Percentiles rank a stretch among this genome's conserved stretches.
These are phyloP conservation scores for Endocalyx cinctus DNA, from an alignment of 2,329 filamentous ascomycete genomes.

Conservation along the genomic window DNA sequence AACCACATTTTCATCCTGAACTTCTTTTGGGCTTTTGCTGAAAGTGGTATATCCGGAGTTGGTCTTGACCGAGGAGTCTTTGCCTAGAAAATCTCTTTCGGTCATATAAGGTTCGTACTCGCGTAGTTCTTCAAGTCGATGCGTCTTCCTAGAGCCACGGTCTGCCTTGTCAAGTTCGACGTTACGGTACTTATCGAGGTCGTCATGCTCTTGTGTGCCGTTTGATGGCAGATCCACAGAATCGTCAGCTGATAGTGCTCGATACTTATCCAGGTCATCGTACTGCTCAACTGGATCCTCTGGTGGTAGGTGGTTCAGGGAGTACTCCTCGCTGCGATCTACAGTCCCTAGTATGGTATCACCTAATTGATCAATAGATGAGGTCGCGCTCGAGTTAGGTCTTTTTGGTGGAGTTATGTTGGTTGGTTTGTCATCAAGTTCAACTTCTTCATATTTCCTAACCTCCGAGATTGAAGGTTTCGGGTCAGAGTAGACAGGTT, in stretches of 20 bases:
- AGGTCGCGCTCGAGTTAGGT: slow-evolving; percentile 4
- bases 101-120: slow-evolving; percentile 33
- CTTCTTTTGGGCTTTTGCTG: slow-evolving; percentile 26
- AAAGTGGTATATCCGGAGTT: slow-evolving; percentile 32
- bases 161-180: slow-evolving; percentile 23
- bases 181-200: slow-evolving; percentile 32
- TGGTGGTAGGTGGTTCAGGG: slow-evolving; percentile 25
- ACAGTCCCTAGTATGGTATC: too few species aligned
- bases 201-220: slow-evolving; percentile 26
- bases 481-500: slow-evolving; percentile 28
- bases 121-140: slow-evolving; percentile 31
- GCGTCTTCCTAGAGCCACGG: too few species aligned
- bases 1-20: slow-evolving; percentile 6
- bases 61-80: too few species aligned
- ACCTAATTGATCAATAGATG: too few species aligned
- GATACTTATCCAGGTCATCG: slow-evolving; percentile 23
- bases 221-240: slow-evolving; percentile 10
- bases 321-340: slow-evolving; percentile 26
- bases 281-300: slow-evolving; percentile 25
- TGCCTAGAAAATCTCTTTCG: slow-evolving; percentile 26
- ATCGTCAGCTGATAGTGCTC: slow-evolving; percentile 17
- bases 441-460: slow-evolving; percentile 27
- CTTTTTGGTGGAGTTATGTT: slow-evolving; percentile 2
- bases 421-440: slow-evolving; percentile 24
- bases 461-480: slow-evolving; percentile 32